Evolutionary conservation across 805 yeast species (phyloP), one percentile per base, ranked within the genome.

Genomic region (Kurtzmaniella fragi): DNA sequence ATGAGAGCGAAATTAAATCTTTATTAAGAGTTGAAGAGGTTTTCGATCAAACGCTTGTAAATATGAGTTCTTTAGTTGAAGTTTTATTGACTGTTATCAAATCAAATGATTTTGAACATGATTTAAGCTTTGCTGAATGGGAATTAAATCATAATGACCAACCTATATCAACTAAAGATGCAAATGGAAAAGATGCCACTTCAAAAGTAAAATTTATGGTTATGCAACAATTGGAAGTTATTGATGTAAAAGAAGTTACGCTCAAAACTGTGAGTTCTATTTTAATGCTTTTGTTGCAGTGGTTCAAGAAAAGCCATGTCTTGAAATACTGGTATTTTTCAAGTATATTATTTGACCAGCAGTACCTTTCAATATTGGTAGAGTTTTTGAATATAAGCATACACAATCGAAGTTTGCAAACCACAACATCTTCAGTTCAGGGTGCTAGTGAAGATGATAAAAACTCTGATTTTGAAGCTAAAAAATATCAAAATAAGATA

Each of bases 301-400:
- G 97, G 96, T 82, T 86, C 56, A 85, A 84, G 53, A 57, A 73
- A 8, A 82, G 78, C 33, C 96, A 93, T 56, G 64, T 88, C 2
- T 57, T 90, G 45, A 90, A 91, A 56, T 81, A 73, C 56, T 95
- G 88, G 55, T 85, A 82, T 49, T 62, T 91, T 11, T 59, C 83
- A 5, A 74, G 85, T 0, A 55, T 90, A 32, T 57, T 93, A 17
- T 84, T 82, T 57, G 98, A 93, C 56, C 75, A 82, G 23, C 79
- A 80, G 42, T 83, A 62, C 43, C 71, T 73, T 35, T 47, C 52
- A 8, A 47, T 56, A 0, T 44, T 57, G 11, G 52, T 66, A 26
- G 68, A 64, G 27, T 62, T 53, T 41, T 45, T 68, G 37, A 51
- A 57, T n/a, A 46, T 52, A 37, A 55, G 67, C 32, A 64, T 67